Evolutionary conservation across 495 filamentous ascomycete genomes (phyloP), one percentile per base, ranked within the genome.

Genomic region (Clohesyomyces aquaticus): DNA sequence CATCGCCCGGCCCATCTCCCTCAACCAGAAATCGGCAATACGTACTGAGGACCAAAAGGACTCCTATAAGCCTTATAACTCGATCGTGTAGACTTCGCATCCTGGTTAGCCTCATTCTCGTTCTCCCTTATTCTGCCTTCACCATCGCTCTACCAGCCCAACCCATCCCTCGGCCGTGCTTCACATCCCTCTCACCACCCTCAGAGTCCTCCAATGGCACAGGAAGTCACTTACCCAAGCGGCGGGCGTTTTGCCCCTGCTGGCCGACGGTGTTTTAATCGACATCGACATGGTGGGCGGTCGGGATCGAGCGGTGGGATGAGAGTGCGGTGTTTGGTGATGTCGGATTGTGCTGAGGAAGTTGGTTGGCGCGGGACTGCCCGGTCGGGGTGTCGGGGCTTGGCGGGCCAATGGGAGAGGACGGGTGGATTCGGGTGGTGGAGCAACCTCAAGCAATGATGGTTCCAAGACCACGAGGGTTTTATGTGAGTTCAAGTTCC

Each of bases 1-100:
- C 18, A 32, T 66, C 54, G 67, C 65, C 41, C 14, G 1, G 10
- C 32, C n/a, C 47, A 23, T 46, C 53, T 48, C n/a, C 55, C 45
- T 14, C 45, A 12, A 2, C 22, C 0, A 32, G 23, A 4, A 41
- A 32, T 26, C 32, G 22, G 51, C 29, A 29, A 38, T 9, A 23
- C 72, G 48, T 72, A 80, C 77, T 75, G 71, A 11, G 78, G 78
- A 21, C 75, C 78, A 68, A 75, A 80, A 19, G 78, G 78, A 49
- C 73, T 76, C 62, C 73, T 71, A 66, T 80, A 80, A 28, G 74
- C 73, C 25, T 47, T 43, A 63, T 78, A 79, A 25, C 26, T 18
- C 16, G 14, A n/a, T 3, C 53, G 51, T 9, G 21, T 10, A 8
- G 26, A 41, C 61, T 64, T n/a, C n/a, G 27, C 19, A 10, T 23